Evolutionary conservation across 2,329 filamentous ascomycete genomes (phyloP), one percentile per base, ranked within the genome.

Genomic region (Phyllosticta capitalensis): DNA sequence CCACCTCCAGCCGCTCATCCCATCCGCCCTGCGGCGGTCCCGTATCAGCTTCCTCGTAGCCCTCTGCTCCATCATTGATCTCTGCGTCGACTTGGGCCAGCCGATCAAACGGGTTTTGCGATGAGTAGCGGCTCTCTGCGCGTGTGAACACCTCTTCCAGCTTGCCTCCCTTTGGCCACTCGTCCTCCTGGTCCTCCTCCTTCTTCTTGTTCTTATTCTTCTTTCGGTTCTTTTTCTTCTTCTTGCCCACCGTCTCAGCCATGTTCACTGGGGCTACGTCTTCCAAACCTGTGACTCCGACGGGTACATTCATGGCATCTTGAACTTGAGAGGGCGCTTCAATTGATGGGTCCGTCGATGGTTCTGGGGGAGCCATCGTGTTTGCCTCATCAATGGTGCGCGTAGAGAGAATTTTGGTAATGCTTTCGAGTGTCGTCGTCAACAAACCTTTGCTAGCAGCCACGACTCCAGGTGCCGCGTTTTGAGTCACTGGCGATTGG

Each of bases 191-290:
- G 10, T 10, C 24, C 21, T 33, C 14, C 30, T 53, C 48, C 22
- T 30, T 53, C 5, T 22, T 58, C 26, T 59, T 61, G 20, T 57
- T 60, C 55, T 59, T 61, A 52, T 58, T 61, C 50, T 52, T 62
- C 28, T 55, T 67, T 64, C 22, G 65, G 60, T 20, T 62, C 61
- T 21, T 67, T 56, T 63, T 63, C 30, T 61, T 54, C 52, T 59
- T 59, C 48, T n/a, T 51, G 45, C 53, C 24, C 17, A 24, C 9
- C 1, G 52, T 33, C 7, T 22, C 21, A 14, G 17, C 55, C 9
- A 17, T 54, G 33, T 48, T 30, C 38, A 38, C 56, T 22, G 10
- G 24, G 6, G 53, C 52, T 19, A 48, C 38, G 17, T 53, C 26
- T 1, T 59, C 55, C 10, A 54, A 38, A 6, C 52, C 20, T 5